phyloP scores from a whole-genome alignment of 2,329 filamentous ascomycete genomes.

The Fonsecaea pugnacius region DNA sequence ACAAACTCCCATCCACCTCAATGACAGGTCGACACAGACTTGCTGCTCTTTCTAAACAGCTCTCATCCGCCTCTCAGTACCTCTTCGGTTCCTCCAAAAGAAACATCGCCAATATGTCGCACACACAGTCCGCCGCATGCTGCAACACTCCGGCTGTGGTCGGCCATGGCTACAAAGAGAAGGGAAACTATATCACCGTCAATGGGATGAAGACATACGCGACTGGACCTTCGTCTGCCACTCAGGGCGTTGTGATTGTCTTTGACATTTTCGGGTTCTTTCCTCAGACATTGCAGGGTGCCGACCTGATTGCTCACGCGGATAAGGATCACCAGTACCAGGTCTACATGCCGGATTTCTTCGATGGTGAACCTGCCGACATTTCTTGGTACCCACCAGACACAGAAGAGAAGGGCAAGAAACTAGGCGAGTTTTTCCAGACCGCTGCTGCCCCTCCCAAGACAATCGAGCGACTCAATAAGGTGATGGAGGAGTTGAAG shows the following conservation, averaged over 20 bases:
- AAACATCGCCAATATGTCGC: conserved; percentile 32
- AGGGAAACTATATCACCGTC: conserved; percentile 63
- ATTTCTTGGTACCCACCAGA: conserved; percentile 65
- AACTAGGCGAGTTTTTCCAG: conserved; percentile 64
- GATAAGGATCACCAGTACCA: conserved; percentile 75
- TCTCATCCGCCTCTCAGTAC: conserved; percentile 22
- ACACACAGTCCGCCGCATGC: conserved; percentile 29
- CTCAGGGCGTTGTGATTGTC: conserved; percentile 62
- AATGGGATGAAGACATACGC: conserved; percentile 67
- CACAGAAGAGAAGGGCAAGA: conserved; percentile 63
- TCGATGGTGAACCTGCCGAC: conserved; percentile 72
- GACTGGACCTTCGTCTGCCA: conserved; percentile 61
- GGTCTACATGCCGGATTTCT: conserved; percentile 92
- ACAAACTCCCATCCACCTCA: conserved; percentile 1
- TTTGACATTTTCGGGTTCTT: conserved; percentile 65
- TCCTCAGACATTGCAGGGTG: conserved; percentile 65
- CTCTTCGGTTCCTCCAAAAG: conserved; percentile 11
- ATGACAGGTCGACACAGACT: conserved; percentile 32
- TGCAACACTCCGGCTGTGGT: conserved; percentile 34
- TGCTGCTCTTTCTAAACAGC: conserved; percentile 27
- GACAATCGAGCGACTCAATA: conserved; percentile 60
- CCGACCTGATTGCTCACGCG: conserved; percentile 64
- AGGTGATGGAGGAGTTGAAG: conserved; percentile 60
- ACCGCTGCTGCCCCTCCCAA: conserved; percentile 62
- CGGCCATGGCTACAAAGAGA: conserved; percentile 40